Percentiles rank a stretch among this genome's conserved stretches.
phyloP scores from a whole-genome alignment of 805 yeast species.

The Lachancea nothofagi region DNA sequence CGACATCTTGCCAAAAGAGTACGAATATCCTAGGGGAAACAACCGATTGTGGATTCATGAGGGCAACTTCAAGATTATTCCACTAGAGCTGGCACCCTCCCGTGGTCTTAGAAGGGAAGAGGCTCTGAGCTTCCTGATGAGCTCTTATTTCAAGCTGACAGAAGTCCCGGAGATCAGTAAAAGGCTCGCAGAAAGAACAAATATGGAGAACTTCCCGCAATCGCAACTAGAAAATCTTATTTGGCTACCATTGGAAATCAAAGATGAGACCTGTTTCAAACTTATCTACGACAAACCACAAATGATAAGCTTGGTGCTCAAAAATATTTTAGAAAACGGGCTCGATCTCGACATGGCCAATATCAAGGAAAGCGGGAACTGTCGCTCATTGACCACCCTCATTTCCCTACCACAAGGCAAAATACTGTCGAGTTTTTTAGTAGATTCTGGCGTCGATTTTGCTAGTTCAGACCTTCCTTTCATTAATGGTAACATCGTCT shows the following conservation, averaged over 20 bases:
- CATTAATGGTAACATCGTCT: constrained; percentile 14
- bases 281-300: constrained; percentile 16
- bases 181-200: constrained; percentile 11
- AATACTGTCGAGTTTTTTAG: constrained; percentile 16
- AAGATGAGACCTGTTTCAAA: constrained; percentile 15
- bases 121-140: constrained; percentile 38
- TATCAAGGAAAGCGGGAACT: not conserved
- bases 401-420: constrained; percentile 17
- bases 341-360: not conserved
- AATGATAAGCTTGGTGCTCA: constrained; percentile 19
- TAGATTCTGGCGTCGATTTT: constrained; percentile 1
- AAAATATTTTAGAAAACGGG: constrained; percentile 9
- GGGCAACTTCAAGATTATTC: constrained; percentile 38
- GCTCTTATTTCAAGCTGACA: constrained; percentile 34
- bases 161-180: constrained; percentile 23
- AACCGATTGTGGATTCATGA: constrained; percentile 51
- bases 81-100: constrained; percentile 20
- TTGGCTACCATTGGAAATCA: constrained; percentile 12
- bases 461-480: constrained; percentile 7
- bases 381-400: constrained; percentile 1
- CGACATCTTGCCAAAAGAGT: constrained; percentile 41
- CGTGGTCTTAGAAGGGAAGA: constrained; percentile 36
- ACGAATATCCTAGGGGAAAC: constrained; percentile 36
- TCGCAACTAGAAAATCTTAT: constrained; percentile 14
- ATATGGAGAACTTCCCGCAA: not conserved